These are phyloP conservation scores for Colletotrichum shisoi DNA, from an alignment of 2,329 filamentous ascomycete genomes.

Conservation along the genomic window DNA sequence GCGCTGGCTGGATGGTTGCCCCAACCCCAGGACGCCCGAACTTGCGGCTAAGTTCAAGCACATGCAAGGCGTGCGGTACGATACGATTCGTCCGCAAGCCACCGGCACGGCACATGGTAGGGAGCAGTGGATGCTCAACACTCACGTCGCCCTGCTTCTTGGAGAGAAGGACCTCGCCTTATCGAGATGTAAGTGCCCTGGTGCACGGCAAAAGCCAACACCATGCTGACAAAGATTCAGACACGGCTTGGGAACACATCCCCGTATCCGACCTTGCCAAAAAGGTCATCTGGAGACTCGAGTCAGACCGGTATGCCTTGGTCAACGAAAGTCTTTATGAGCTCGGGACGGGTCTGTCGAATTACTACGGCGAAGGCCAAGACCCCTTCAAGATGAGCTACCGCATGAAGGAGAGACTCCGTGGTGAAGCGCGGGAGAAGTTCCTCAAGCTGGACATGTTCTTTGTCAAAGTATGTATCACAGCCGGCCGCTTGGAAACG, in stretches of 20 bases:
- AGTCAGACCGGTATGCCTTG: conserved; percentile 65
- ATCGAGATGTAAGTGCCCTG: conserved; percentile 62
- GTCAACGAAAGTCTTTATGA: conserved; percentile 59
- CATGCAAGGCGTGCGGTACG: conserved; percentile 69
- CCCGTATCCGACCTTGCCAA: conserved; percentile 65
- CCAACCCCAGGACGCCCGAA: conserved; percentile 60
- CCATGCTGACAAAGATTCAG: conserved; percentile 47
- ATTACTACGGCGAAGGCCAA: conserved; percentile 58
- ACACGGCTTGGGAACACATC: conserved; percentile 66
- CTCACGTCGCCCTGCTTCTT: conserved; percentile 68
- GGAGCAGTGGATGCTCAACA: conserved; percentile 72
- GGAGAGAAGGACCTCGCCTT: conserved; percentile 70
- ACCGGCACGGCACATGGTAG: conserved; percentile 64
- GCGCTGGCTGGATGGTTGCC: conserved; percentile 65
- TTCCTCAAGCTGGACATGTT: conserved; percentile 70
- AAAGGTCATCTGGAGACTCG: conserved; percentile 65
- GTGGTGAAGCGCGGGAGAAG: conserved; percentile 59
- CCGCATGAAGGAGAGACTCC: conserved; percentile 56
- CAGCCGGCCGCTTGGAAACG: no score
- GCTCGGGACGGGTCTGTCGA: conserved; percentile 61
- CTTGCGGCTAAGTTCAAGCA: conserved; percentile 63
- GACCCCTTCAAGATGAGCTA: conserved; percentile 57
- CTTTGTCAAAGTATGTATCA: conserved; percentile 66
- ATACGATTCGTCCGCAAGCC: conserved; percentile 65
- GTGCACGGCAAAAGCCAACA: no score